phyloP scores from a whole-genome alignment of 768 basidiomycete species.

The Psilocybe sp. region DNA sequence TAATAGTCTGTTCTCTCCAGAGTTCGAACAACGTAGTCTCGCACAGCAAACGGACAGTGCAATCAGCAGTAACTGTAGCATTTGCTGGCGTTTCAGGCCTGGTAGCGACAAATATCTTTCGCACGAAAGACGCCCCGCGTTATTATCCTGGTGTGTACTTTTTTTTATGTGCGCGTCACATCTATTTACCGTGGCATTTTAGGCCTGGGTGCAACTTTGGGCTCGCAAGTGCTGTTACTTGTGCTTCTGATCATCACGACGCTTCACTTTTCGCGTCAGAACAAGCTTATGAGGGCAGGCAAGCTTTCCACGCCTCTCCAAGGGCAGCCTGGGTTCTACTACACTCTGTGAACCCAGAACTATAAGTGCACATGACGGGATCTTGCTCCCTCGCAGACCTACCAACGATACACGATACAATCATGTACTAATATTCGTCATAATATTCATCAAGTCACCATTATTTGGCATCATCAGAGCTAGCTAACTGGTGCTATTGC shows the following conservation, averaged over 20 bases:
- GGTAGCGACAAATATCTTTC: slow-evolving; percentile 39
- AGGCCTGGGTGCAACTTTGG: slow-evolving; percentile 39
- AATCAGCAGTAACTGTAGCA: slow-evolving; percentile 38
- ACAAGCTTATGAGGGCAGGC: slow-evolving; percentile 32
- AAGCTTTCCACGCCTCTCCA: slow-evolving; percentile 31
- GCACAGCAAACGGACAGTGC: slow-evolving; percentile 42
- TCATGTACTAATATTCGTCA: too few relatives aligned
- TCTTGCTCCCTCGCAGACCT: too few relatives aligned
- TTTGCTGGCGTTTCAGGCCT: slow-evolving; percentile 43
- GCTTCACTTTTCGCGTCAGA: slow-evolving; percentile 33
- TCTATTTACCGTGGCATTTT: slow-evolving; percentile 2
- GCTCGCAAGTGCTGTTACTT: slow-evolving; percentile 36
- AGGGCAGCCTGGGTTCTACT: slow-evolving; percentile 36
- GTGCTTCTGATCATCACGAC: slow-evolving; percentile 29
- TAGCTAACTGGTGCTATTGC: too few relatives aligned
- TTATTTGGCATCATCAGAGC: too few relatives aligned
- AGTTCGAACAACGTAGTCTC: slow-evolving; percentile 46
- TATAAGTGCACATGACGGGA: too few relatives aligned
- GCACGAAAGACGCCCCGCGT: slow-evolving; percentile 38
- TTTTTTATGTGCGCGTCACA: not conserved
- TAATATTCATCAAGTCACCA: too few relatives aligned
- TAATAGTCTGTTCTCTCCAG: slow-evolving; percentile 13
- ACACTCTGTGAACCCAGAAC: slow-evolving; percentile 40
- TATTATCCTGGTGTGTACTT: slow-evolving; percentile 37
- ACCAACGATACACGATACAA: too few relatives aligned